These are phyloP conservation scores for sunflower (Helianthus annuus) DNA, from an alignment of 129 eudicot genomes.

Conservation along the genomic window DNA sequence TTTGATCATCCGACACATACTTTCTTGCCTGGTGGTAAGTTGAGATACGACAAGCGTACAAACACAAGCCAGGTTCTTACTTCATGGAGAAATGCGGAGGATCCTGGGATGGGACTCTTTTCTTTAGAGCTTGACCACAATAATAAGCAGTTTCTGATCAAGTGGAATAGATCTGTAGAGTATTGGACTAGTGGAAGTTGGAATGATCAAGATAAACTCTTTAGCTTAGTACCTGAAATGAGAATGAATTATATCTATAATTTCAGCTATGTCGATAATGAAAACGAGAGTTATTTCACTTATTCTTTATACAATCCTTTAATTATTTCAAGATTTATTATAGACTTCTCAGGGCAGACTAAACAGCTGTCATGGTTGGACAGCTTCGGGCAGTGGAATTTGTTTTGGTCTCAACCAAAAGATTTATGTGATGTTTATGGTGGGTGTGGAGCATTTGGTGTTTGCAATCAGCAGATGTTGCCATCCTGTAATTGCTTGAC, in stretches of 20 bases:
- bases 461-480: slow-evolving; percentile 7
- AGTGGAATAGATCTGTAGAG: slow-evolving; percentile 17
- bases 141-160: not conserved
- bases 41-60: slow-evolving; percentile 33
- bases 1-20: slow-evolving; percentile 47
- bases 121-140: slow-evolving; percentile 25
- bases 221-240: slow-evolving; percentile 24
- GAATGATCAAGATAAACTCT: slow-evolving; percentile 28
- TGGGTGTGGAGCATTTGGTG: slow-evolving; percentile 38
- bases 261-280: slow-evolving; percentile 46
- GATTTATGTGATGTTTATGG: slow-evolving; percentile 30
- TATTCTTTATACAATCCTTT: slow-evolving; percentile 30
- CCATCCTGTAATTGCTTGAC: slow-evolving; percentile 32
- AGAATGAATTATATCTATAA: slow-evolving; percentile 7
- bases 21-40: slow-evolving; percentile 44
- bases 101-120: slow-evolving; percentile 39
- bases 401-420: slow-evolving; percentile 38
- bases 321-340: slow-evolving; percentile 23
- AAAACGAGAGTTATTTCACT: slow-evolving; percentile 55
- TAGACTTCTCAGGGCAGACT: slow-evolving; percentile 52
- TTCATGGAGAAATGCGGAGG: slow-evolving; percentile 32
- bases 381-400: slow-evolving; percentile 5
- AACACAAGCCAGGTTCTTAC: slow-evolving; percentile 18
- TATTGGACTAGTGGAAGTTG: slow-evolving; percentile 43
- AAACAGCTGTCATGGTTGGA: slow-evolving; percentile 39